These are phyloP conservation scores for Asparagopsis taxiformis DNA, from an alignment of 31 red algal species.

Conservation along the genomic window DNA sequence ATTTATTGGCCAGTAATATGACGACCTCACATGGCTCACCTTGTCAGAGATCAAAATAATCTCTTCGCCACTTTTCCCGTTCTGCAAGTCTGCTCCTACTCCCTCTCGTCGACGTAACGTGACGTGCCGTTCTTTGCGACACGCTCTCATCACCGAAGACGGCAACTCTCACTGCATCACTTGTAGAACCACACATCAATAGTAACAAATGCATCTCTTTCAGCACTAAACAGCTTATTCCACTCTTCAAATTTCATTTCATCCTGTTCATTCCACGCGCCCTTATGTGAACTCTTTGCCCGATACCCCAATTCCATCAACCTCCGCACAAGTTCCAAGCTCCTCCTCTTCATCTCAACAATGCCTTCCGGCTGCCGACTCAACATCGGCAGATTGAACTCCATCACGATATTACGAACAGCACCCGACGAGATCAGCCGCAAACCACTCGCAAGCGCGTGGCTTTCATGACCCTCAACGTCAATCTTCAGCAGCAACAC, in stretches of 20 bases:
- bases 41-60: no score
- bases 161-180: background rate
- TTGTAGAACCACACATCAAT: constrained; percentile 47
- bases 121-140: no score
- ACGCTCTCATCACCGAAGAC: no score
- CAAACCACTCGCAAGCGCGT: constrained; percentile 11
- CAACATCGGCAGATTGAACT: constrained; percentile 49
- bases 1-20: no score
- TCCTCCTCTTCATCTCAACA: constrained; percentile 4
- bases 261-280: constrained; percentile 14
- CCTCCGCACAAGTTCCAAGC: constrained; percentile 2
- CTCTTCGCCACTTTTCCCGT: no score
- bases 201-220: constrained; percentile 20
- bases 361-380: constrained; percentile 6
- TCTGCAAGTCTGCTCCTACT: no score
- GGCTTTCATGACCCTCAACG: constrained; percentile 33
- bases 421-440: constrained; percentile 1
- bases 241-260: constrained; percentile 27
- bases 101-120: no score
- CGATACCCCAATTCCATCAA: constrained; percentile 20
- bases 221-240: constrained; percentile 10
- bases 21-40: no score
- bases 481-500: constrained; percentile 40
- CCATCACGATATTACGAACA: constrained; percentile 21
- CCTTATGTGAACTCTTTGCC: constrained; percentile 12